These are phyloP conservation scores for Trichosporon ovoides DNA, from an alignment of 1,284 basidiomycete species.

Conservation along the genomic window DNA sequence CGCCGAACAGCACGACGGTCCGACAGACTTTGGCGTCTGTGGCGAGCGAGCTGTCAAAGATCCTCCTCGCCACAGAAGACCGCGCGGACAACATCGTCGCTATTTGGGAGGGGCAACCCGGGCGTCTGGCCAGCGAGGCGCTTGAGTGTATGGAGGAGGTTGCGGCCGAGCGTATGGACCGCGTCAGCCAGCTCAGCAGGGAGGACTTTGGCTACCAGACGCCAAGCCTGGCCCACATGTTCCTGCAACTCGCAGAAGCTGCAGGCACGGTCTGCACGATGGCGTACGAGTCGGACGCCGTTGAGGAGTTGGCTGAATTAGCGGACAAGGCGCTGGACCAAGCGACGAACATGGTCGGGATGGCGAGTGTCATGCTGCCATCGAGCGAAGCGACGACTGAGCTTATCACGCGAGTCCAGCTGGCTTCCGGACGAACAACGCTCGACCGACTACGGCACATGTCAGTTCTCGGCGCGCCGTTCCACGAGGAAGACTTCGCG, in stretches of 20 bases:
- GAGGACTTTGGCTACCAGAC: slow-evolving; percentile 44
- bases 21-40: background rate
- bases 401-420: slow-evolving; percentile 43
- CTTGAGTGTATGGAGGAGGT: slow-evolving; percentile 40
- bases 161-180: slow-evolving; percentile 61
- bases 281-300: slow-evolving; percentile 29
- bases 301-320: slow-evolving; percentile 40
- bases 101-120: slow-evolving; percentile 35
- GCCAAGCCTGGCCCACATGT: slow-evolving; percentile 41
- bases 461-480: slow-evolving; percentile 32
- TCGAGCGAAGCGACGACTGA: slow-evolving; percentile 30
- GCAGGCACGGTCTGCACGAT: slow-evolving; percentile 33
- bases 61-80: slow-evolving; percentile 8
- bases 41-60: background rate
- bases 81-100: slow-evolving; percentile 28
- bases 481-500: slow-evolving; percentile 44
- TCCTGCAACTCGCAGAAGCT: slow-evolving; percentile 33
- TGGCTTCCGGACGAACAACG: slow-evolving; percentile 35
- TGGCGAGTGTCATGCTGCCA: slow-evolving; percentile 30
- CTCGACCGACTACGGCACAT: slow-evolving; percentile 35
- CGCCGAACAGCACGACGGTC: slow-evolving; percentile 29
- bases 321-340: slow-evolving; percentile 44
- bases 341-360: slow-evolving; percentile 45
- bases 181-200: slow-evolving; percentile 92
- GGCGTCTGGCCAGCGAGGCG: slow-evolving; percentile 35